Evolutionary conservation across 306 rosid genomes (phyloP), one percentile per base, ranked within the genome.

Genomic region (Dalbergia cultrata): DNA sequence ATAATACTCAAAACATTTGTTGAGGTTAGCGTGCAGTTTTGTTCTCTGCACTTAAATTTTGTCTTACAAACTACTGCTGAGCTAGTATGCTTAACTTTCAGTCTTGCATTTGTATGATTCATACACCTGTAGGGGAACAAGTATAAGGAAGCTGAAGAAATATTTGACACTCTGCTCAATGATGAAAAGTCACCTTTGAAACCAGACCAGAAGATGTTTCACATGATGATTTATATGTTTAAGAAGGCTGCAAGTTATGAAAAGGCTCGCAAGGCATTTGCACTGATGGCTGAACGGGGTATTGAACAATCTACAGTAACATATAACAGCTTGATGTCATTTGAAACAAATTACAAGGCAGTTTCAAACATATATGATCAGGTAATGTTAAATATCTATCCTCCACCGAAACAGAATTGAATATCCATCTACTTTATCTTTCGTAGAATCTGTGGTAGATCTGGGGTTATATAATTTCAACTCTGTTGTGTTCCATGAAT

Each of bases 131-230:
- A 93, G 99, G 98, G 89, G 34, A 75, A 84, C 75, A 95, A 90
- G 79, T 95, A 86, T 80, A 88, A 78, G 81, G 97, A 95, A 87
- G 97, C 98, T 52, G 99, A 91, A 89, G 97, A 91, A 75, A 50
- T 95, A 72, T 90, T 92, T 19, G 70, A 90, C 61, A 86, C 81
- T 85, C 93, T 95, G 80, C 82, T 93, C 78, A 77, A 89, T 77
- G 87, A 88, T 69, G 94, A 86, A 79, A 93, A 82, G 1, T 69
- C 94, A 19, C 88, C 90, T 78, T 73, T 92, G 83, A 95, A 89
- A 80, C 98, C 97, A 14, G 99, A 93, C 80, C 97, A 95, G 80
- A 89, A 90, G 89, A 91, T 92, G 97, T 92, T 91, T 87, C 94
- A 93, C 81, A 89, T 95, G 97, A 93, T 95, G 94, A 93, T 95